Evolutionary conservation across 2,329 filamentous ascomycete genomes (phyloP).

Genomic region (Colletotrichum spinosum): DNA sequence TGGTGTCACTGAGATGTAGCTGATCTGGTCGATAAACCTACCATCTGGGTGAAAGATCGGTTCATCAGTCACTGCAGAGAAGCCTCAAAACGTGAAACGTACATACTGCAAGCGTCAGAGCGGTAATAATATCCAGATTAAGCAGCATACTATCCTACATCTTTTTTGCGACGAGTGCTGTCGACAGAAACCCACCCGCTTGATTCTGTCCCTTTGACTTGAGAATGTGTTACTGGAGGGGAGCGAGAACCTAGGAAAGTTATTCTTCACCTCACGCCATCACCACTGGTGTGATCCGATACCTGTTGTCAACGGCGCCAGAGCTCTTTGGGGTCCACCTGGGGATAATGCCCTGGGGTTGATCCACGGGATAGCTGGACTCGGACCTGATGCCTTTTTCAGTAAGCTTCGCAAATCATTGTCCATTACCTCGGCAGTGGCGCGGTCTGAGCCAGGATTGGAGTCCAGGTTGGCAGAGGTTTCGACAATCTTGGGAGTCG

Average conservation of each 20-base stretch:
- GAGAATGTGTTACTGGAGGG: constrained; percentile 3
- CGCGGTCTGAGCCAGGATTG: too few relatives aligned
- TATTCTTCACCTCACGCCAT: constrained; percentile 7
- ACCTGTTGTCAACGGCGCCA: not conserved
- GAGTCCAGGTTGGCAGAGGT: too few relatives aligned
- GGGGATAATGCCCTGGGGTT: not conserved
- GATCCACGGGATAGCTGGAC: not conserved
- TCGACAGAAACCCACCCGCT: not conserved
- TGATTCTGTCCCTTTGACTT: rapidly evolving
- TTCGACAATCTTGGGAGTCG: too few relatives aligned
- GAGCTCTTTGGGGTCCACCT: not conserved
- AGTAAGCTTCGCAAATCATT: rapidly evolving
- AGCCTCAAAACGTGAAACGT: not conserved
- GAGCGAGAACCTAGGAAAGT: constrained; percentile 13
- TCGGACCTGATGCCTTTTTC: not conserved
- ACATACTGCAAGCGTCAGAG: constrained; percentile 4
- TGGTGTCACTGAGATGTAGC: too few relatives aligned
- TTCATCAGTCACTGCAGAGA: too few relatives aligned
- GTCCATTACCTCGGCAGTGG: not conserved
- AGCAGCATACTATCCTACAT: not conserved
- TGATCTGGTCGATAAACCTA: too few relatives aligned
- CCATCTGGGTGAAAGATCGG: too few relatives aligned
- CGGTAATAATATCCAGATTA: not conserved
- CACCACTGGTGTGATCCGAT: not conserved
- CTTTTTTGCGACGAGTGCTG: not conserved